These are phyloP conservation scores for Nematocida minor DNA, from an alignment of 371 early-diverging fungal genomes.

Conservation along the genomic window DNA sequence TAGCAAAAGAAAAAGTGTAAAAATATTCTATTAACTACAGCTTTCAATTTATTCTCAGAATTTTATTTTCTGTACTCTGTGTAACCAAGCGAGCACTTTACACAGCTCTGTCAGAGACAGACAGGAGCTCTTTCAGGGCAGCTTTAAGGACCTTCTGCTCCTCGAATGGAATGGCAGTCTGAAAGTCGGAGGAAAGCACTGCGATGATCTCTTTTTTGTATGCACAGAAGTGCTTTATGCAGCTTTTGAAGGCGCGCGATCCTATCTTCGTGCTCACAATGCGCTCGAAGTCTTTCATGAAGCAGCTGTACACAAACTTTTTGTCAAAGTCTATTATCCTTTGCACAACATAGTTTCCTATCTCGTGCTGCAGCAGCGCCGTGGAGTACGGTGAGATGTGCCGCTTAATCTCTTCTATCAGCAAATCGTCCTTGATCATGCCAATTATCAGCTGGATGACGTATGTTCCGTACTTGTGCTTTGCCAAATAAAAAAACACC, in stretches of 20 bases:
- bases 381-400: conserved; percentile 51
- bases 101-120: background rate
- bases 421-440: background rate
- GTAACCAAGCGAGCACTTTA: background rate
- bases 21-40: background rate
- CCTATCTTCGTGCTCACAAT: conserved; percentile 56
- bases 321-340: conserved; percentile 57
- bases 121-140: conserved; percentile 8
- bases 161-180: background rate
- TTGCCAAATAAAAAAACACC: conserved; percentile 50
- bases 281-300: conserved; percentile 48
- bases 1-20: no score
- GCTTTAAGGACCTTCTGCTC: conserved; percentile 35
- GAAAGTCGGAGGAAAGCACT: background rate
- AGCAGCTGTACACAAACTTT: conserved; percentile 52
- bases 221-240: conserved; percentile 51
- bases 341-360: conserved; percentile 65
- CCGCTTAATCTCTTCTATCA: conserved; percentile 24
- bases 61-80: background rate
- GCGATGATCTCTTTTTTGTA: conserved; percentile 40
- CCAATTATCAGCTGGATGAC: conserved; percentile 61
- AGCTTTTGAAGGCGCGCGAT: conserved; percentile 59
- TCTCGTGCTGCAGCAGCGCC: conserved; percentile 59
- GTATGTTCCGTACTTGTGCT: conserved; percentile 66
- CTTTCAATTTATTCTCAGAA: background rate